Evolutionary conservation across 371 early-diverging fungal species (phyloP), one percentile per base, ranked within the genome.

Genomic region (Lichtheimia ramosa): DNA sequence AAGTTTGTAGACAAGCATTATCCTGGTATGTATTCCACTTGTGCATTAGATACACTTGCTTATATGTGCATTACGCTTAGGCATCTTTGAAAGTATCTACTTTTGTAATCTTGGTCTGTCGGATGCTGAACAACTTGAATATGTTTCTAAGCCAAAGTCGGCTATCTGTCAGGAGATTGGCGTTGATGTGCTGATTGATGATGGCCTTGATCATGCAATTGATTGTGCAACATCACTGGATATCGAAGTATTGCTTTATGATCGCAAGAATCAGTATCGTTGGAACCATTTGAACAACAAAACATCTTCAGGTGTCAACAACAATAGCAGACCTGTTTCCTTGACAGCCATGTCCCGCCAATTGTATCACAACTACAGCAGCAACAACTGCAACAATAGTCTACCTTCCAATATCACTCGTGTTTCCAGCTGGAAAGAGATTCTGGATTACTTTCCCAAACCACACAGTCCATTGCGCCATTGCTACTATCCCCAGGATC

Each of bases 61-160:
- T n/a, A n/a, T n/a, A n/a, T n/a, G n/a, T n/a, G 51, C 46, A 14
- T 24, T 7, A 39, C 21, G 15, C 18, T 24, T 51, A 73, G 73
- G 73, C 43, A 60, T 73, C 55, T 82, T 82, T 59, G 80, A 77
- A 43, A 77, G 78, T 21, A 77, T 82, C 50, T 82, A 82, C 58
- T 82, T 82, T 63, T 79, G 80, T 24, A 82, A 82, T 56, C 74
- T 75, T 51, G 70, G 60, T 27, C 54, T 82, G 56, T 70, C 83
- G 10, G 72, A 71, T 50, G 59, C 74, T 16, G 83, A 82, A 34
- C 75, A 71, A 41, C 51, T 74, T 14, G 77, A 75, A 18, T 79
- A 74, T 54, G 61, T 79, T 21, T 77, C 75, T 27, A 82, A 82
- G 54, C 74, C 80, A 39, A 82, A 82, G 54, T 75, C 83, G 1